Base-by-base conservation (phyloP, 148 eudicot genomes). In the Cornus suecica region DNA sequence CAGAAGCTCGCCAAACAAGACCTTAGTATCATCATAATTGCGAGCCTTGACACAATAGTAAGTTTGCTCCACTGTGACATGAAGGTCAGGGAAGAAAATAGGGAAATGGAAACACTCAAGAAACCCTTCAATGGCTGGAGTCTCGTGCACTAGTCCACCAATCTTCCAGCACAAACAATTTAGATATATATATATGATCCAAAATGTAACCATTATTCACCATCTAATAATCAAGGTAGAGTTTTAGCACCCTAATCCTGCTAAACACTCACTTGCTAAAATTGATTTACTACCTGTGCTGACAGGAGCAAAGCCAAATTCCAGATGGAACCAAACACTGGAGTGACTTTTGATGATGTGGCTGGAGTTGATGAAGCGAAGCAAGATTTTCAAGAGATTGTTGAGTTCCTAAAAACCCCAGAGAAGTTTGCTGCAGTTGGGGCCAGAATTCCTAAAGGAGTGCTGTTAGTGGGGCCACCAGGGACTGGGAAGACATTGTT, bases 291-390 rank as follows among this genome's bases (percentile, higher is more conserved):
- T 6, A 20, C 62, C 0, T 58, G 4, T 22, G 3, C 24, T 4
- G 20, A 74, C 92, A 93, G 98, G 87, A 93, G 90, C 88, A 93
- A 93, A 85, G 98, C 92, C 24, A 91, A 90, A 72, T 93, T 91
- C 75, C 90, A 89, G 69, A 89, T 93, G 97, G 97, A 93, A 54
- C 98, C 94, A 8, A 93, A 93, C 86, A 93, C 96, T 5, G 94
- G 96, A 74, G 87, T 93, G 28, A 93, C 98, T 78, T 93, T 93
- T 61, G 81, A 88, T 42, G 98, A 93, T 74, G 92, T 93, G 18
- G 98, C 98, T 45, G 97, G 97, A 74, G 86, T 93, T 23, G 97
- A 93, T 45, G 98, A 93, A 80, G 98, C 98, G 68, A 93, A 93
- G 79, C 92, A 89, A 80, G 98, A 93, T 41, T 91, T 93, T 37